A percentile compares a stretch with the other conserved stretches of the same genome.
These are phyloP conservation scores for Fusarium subtropicale DNA, from an alignment of 2,329 filamentous ascomycete species.

Conservation along the genomic window DNA sequence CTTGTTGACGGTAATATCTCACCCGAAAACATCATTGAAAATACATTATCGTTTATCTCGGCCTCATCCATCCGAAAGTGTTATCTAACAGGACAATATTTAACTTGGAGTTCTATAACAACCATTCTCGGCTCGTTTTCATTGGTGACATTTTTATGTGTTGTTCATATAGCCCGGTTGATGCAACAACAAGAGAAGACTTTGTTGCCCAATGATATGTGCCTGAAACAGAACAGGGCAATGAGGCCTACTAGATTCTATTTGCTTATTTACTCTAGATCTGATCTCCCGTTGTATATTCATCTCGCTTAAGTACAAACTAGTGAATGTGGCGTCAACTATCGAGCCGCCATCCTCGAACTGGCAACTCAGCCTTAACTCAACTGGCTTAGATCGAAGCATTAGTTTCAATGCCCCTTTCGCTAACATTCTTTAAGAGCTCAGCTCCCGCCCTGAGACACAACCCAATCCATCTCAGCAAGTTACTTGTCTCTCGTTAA, in stretches of 20 bases:
- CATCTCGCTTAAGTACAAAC: neutral
- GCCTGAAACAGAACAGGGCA: too few species aligned
- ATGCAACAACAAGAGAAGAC: neutral
- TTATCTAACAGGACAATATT: too few species aligned
- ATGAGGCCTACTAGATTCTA: too few species aligned
- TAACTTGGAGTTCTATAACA: too few species aligned
- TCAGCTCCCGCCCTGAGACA: neutral
- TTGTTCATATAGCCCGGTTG: too few species aligned
- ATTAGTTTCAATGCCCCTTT: neutral
- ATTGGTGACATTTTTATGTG: too few species aligned
- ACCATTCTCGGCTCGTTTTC: too few species aligned
- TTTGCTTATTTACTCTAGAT: neutral
- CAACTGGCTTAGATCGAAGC: neutral
- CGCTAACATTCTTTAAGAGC: neutral
- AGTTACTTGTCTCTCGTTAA: conserved; percentile 18
- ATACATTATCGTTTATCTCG: too few species aligned
- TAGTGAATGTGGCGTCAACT: neutral
- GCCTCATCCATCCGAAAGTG: rapidly evolving
- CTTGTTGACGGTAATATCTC: too few species aligned
- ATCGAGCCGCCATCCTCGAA: neutral
- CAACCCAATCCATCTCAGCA: neutral
- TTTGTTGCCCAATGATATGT: neutral
- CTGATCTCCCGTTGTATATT: rapidly evolving
- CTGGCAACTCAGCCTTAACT: neutral
- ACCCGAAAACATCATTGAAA: too few species aligned